A percentile compares a stretch with the other conserved stretches of the same genome.
phyloP scores from a whole-genome alignment of 177 flowering plant genomes.

The Vitis hybrid region DNA sequence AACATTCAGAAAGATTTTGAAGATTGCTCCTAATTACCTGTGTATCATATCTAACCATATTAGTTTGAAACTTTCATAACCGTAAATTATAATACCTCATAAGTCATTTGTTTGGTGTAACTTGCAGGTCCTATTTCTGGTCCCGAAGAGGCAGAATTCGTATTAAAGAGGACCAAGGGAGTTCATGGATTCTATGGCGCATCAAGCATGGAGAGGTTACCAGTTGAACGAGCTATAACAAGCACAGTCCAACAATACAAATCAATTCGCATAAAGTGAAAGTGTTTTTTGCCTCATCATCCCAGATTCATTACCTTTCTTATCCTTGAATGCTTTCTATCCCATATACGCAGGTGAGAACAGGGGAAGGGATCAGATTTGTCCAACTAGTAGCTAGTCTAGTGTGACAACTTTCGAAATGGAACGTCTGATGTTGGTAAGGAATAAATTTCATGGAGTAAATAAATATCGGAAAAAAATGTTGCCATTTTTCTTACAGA shows the following conservation, averaged over 20 bases:
- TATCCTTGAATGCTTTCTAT: not conserved
- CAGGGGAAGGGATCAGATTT: no score
- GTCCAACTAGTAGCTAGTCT: no score
- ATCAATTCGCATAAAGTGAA: constrained; percentile 52
- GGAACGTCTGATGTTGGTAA: no score
- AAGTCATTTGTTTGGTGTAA: constrained; percentile 3
- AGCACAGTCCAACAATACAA: constrained; percentile 73
- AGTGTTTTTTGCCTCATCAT: not conserved
- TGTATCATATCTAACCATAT: no score
- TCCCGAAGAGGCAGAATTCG: constrained; percentile 75
- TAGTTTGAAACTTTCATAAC: no score
- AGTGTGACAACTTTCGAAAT: no score
- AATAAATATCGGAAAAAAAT: no score
- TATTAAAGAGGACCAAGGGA: constrained; percentile 69
- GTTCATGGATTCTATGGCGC: constrained; percentile 98
- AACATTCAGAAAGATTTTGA: no score
- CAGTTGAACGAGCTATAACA: constrained; percentile 90
- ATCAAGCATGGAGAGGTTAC: constrained; percentile 94
- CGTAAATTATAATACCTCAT: not conserved
- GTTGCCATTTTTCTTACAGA: no score
- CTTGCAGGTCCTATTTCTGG: constrained; percentile 90
- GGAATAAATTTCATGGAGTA: no score
- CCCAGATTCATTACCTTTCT: not conserved
- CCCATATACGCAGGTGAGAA: no score
- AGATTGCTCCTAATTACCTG: no score